Evolutionary conservation across 345 rosid genomes (phyloP).

Genomic region (Murraya koenigii): DNA sequence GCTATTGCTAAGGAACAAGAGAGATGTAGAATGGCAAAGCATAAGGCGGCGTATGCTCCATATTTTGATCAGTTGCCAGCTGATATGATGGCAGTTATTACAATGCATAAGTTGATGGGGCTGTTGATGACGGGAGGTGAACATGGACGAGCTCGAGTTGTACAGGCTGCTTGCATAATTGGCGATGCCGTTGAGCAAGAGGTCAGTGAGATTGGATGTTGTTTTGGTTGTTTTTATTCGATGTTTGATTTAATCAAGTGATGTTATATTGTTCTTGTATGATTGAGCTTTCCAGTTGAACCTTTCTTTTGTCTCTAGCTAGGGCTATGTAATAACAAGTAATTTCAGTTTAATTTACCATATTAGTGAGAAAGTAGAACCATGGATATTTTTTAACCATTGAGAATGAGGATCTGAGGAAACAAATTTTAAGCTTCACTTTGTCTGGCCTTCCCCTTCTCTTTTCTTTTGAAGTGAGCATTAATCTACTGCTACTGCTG

Average conservation of each 20-base stretch:
- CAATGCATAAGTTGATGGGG: constrained; percentile 85
- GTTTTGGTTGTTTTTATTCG: constrained; percentile 9
- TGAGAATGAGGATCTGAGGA: not conserved
- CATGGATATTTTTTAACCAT: not conserved
- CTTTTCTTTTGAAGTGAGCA: constrained; percentile 2
- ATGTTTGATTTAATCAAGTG: not conserved
- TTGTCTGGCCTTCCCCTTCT: not conserved
- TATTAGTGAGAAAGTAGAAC: not conserved
- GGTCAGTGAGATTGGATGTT: constrained; percentile 39
- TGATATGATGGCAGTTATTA: constrained; percentile 86
- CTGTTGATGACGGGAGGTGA: constrained; percentile 80
- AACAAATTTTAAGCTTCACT: not conserved
- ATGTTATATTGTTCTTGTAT: not conserved
- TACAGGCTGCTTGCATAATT: constrained; percentile 65
- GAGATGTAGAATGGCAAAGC: constrained; percentile 50
- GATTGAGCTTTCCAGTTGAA: not conserved
- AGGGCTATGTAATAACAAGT: not conserved
- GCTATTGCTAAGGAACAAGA: constrained; percentile 74
- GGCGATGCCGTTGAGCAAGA: constrained; percentile 98
- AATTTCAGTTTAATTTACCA: not conserved
- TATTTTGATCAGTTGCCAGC: constrained; percentile 77
- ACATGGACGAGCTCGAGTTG: constrained; percentile 67
- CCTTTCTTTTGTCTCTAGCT: not conserved
- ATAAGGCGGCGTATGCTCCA: constrained; percentile 42
- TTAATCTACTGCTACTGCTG: constrained; percentile 16